Evolutionary conservation across 768 basidiomycete species (phyloP).

Genomic region (Amanita molliuscula): DNA sequence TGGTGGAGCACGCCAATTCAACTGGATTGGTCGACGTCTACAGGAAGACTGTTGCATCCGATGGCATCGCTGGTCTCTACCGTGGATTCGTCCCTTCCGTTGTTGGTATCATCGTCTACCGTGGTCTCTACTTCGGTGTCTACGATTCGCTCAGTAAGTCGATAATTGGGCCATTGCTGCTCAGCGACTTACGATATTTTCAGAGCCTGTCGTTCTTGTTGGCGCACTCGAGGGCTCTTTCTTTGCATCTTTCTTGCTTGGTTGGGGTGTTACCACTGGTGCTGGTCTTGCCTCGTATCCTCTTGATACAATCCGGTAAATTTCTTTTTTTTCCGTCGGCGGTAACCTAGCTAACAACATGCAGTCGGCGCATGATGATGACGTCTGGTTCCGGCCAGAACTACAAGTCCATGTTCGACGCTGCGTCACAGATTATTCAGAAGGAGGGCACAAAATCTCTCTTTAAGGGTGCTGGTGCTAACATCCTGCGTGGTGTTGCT

Average conservation of each 20-base stretch:
- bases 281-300: constrained; percentile 98
- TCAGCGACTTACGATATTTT: constrained; percentile 9
- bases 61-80: constrained; percentile 98
- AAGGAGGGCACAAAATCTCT: constrained; percentile 95
- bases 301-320: constrained; percentile 82
- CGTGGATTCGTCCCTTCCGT: constrained; percentile 99
- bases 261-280: constrained; percentile 99
- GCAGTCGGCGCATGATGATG: constrained; percentile 99
- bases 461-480: constrained; percentile 98
- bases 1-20: constrained; percentile 93
- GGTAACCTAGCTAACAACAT: constrained; percentile 12
- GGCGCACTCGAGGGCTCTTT: constrained; percentile 94
- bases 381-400: constrained; percentile 91
- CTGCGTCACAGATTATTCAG: constrained; percentile 85
- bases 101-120: constrained; percentile 98
- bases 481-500: constrained; percentile 97
- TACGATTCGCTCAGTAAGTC: constrained; percentile 88
- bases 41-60: constrained; percentile 93
- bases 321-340: constrained; percentile 9
- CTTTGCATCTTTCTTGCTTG: constrained; percentile 93
- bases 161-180: background rate
- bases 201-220: constrained; percentile 94
- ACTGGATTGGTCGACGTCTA: constrained; percentile 97
- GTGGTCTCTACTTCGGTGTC: constrained; percentile 98
- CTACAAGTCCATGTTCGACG: constrained; percentile 99